Conservation (phyloP, 352 stramenopile genomes). For the Phytophthora hybrid region DNA sequence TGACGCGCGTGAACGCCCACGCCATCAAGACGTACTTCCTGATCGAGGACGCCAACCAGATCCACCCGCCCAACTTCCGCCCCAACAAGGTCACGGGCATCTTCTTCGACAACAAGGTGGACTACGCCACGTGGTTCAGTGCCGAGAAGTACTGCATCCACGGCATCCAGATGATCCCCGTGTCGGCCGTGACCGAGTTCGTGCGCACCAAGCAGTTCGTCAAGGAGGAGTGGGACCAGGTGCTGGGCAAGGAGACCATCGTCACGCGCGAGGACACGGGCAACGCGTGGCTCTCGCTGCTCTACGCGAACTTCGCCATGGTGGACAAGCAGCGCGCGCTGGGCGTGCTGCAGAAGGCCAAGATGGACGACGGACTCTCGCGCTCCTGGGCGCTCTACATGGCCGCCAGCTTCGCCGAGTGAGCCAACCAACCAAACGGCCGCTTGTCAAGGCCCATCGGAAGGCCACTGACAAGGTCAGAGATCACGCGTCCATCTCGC, state of each 20-base stretch:
- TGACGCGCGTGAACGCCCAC: constrained; percentile 59
- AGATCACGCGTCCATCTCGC: not conserved
- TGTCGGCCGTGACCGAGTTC: constrained; percentile 67
- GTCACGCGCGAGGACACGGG: constrained; percentile 49
- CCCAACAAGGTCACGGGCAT: constrained; percentile 83
- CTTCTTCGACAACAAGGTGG: constrained; percentile 81
- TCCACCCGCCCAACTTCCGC: constrained; percentile 58
- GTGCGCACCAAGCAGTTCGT: constrained; percentile 66
- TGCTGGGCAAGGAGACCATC: constrained; percentile 59
- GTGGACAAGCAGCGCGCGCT: constrained; percentile 63
- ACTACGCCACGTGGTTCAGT: constrained; percentile 85
- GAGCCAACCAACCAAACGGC: not conserved
- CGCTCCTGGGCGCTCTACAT: constrained; percentile 82
- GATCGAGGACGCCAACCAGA: constrained; percentile 49
- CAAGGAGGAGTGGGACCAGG: constrained; percentile 67
- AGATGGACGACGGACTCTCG: constrained; percentile 77
- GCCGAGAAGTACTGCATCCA: constrained; percentile 80
- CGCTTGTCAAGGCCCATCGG: not conserved
- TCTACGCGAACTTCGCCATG: constrained; percentile 71
- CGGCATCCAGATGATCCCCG: constrained; percentile 84
- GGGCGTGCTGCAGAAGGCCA: constrained; percentile 58
- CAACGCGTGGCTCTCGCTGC: constrained; percentile 58
- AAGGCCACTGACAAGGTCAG: not conserved
- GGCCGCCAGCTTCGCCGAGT: constrained; percentile 56
- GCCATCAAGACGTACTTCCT: constrained; percentile 75